Evolutionary conservation across 345 rosid genomes (phyloP).

Genomic region (Salix exigua): DNA sequence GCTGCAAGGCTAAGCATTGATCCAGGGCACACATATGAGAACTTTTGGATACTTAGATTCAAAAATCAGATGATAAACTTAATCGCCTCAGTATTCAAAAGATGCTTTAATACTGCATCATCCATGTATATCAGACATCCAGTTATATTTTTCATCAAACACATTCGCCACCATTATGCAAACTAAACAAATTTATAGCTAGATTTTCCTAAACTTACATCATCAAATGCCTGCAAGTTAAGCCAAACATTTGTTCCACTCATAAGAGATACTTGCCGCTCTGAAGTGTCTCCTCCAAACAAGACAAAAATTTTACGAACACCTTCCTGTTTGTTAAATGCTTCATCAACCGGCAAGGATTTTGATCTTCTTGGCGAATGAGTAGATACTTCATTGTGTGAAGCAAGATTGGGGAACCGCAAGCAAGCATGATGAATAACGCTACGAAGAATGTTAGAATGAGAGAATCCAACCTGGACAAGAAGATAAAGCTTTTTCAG

Average conservation of each 20-base stretch:
- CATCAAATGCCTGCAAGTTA: constrained; percentile 68
- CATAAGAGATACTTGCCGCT: constrained; percentile 96
- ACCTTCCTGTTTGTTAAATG: constrained; percentile 31
- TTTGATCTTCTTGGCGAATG: constrained; percentile 33
- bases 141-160: too few relatives aligned
- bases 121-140: not conserved
- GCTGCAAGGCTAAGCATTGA: not conserved
- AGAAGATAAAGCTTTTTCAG: constrained; percentile 9
- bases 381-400: constrained; percentile 36
- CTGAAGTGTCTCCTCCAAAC: constrained; percentile 91
- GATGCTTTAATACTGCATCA: not conserved
- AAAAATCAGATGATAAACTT: not conserved
- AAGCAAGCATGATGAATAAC: constrained; percentile 65
- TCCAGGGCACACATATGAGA: not conserved
- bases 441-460: constrained; percentile 78
- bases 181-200: constrained; percentile 4
- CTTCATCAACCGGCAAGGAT: constrained; percentile 21
- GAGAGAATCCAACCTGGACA: constrained; percentile 94
- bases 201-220: constrained; percentile 52
- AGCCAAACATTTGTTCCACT: constrained; percentile 98
- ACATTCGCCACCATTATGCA: not conserved
- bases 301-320: constrained; percentile 62
- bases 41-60: not conserved
- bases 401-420: constrained; percentile 66
- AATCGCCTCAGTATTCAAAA: not conserved